Evolutionary conservation across 495 filamentous ascomycete genomes (phyloP), one percentile per base, ranked within the genome.

Genomic region (Mytilinidion resinicola): DNA sequence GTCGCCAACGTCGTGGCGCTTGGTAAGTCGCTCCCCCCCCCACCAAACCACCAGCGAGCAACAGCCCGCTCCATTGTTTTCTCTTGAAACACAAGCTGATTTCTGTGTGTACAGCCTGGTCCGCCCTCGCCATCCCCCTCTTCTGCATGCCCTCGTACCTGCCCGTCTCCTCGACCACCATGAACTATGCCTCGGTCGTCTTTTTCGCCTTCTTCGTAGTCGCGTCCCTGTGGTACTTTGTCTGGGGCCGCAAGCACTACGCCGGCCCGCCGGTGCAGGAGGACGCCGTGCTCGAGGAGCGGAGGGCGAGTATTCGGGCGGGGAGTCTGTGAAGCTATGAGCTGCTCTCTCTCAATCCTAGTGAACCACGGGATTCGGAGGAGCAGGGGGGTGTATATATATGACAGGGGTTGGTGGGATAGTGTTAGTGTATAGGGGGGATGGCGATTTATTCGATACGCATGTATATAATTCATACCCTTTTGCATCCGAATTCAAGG

Each of bases 221-320:
- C 53, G 77, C 77, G 41, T 64, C 80, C 11, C 62, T 77, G 0
- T 89, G 85, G 85, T 89, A 90, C 73, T 77, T 85, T 51, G 74
- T 77, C 1, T 82, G 86, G 76, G 86, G 86, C 37, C 79, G 82
- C 57, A 85, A 84, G 69, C 76, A 85, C 62, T 90, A 89, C 67
- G 78, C 73, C 9, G 87, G 87, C 0, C 87, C 87, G 0, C 64
- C 64, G 5, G 57, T 53, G 38, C 56, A 60, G 19, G 64, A 66
- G 52, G 64, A 63, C 33, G 55, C 60, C 34, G 34, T 63, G 11
- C 36, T 66, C 5, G 55, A 61, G 46, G 58, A 55, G n/a, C 33
- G 63, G 37, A 55, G 61, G 19, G 61, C 57, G 46, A 64, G 61
- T 43, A 41, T 64, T 6, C 25, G 25, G 25, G 25, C 25, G 6